Conservation (phyloP, 129 eudicot species). For the Pittosporum tobira region DNA sequence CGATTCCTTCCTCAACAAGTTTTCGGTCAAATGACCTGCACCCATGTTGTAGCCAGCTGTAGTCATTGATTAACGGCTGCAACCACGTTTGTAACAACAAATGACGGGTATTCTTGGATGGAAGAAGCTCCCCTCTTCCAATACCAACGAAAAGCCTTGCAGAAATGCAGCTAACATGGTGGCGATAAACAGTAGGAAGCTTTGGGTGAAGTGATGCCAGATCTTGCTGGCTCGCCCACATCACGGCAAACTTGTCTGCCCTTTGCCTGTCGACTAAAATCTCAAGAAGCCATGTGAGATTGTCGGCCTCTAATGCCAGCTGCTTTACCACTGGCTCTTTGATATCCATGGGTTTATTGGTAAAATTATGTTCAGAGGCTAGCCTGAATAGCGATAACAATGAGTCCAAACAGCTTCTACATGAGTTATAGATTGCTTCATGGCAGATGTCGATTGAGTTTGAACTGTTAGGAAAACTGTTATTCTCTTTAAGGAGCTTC, state of each 20-base stretch:
- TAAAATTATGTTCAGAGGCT: slow-evolving; percentile 48
- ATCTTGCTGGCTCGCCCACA: slow-evolving; percentile 81
- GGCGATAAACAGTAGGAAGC: slow-evolving; percentile 44
- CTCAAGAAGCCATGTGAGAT: slow-evolving; percentile 80
- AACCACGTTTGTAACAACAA: slow-evolving; percentile 69
- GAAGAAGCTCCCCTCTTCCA: slow-evolving; percentile 80
- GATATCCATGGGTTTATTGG: slow-evolving; percentile 21
- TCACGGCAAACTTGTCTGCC: slow-evolving; percentile 69
- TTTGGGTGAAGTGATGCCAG: slow-evolving; percentile 52
- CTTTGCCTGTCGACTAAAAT: slow-evolving; percentile 63
- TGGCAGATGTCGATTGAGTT: slow-evolving; percentile 46
- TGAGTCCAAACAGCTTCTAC: slow-evolving; percentile 43
- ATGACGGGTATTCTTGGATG: slow-evolving; percentile 65
- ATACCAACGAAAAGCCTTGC: slow-evolving; percentile 80
- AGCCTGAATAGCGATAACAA: slow-evolving; percentile 44
- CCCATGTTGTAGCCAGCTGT: slow-evolving; percentile 83
- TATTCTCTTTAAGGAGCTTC: slow-evolving; percentile 72
- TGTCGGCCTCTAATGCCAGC: slow-evolving; percentile 70
- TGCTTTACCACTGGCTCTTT: slow-evolving; percentile 55
- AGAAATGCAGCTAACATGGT: slow-evolving; percentile 68
- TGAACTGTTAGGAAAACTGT: slow-evolving; percentile 34
- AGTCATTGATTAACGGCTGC: slow-evolving; percentile 82
- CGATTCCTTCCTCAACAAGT: slow-evolving; percentile 95
- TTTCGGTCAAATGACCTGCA: slow-evolving; percentile 80
- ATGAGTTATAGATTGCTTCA: slow-evolving; percentile 54